These are phyloP conservation scores for Discostella pseudostelligera DNA, from an alignment of 108 stramenopile species.

Conservation along the genomic window DNA sequence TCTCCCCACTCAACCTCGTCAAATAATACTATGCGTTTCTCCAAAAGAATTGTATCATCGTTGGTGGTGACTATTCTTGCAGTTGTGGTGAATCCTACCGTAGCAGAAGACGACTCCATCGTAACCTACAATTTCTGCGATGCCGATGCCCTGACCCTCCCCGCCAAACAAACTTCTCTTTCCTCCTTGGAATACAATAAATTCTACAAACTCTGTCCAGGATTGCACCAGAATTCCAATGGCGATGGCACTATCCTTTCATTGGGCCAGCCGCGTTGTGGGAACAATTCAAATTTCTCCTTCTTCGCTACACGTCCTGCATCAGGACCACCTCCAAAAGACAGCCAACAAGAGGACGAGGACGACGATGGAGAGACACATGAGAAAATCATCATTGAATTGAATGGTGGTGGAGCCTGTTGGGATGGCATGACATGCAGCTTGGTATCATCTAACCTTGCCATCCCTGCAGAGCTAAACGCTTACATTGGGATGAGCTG, in stretches of 20 bases:
- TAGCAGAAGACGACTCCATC: too few species aligned
- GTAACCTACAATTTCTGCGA: slow-evolving; percentile 7
- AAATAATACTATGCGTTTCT: too few species aligned
- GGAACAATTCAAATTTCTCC: not conserved
- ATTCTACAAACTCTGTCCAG: slow-evolving; percentile 5
- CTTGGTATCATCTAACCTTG: not conserved
- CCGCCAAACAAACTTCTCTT: not conserved
- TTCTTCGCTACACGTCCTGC: not conserved
- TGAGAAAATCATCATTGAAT: slow-evolving; percentile 2
- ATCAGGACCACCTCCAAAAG: too few species aligned
- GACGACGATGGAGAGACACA: not conserved
- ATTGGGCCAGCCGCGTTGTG: not conserved
- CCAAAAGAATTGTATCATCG: too few species aligned
- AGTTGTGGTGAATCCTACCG: too few species aligned
- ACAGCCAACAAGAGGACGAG: too few species aligned
- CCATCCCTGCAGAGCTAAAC: not conserved
- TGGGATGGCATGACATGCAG: not conserved
- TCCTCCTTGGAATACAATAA: not conserved
- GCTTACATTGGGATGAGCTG: not conserved
- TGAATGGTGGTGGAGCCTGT: slow-evolving; percentile 1
- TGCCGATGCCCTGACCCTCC: not conserved
- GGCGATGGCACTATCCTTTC: not conserved
- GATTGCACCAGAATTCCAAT: not conserved
- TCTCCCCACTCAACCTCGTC: too few species aligned
- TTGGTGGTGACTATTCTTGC: too few species aligned